A percentile compares a stretch with the other conserved stretches of the same genome.
phyloP scores from a whole-genome alignment of 2,329 filamentous ascomycete species.

The Exophiala alcalophila region DNA sequence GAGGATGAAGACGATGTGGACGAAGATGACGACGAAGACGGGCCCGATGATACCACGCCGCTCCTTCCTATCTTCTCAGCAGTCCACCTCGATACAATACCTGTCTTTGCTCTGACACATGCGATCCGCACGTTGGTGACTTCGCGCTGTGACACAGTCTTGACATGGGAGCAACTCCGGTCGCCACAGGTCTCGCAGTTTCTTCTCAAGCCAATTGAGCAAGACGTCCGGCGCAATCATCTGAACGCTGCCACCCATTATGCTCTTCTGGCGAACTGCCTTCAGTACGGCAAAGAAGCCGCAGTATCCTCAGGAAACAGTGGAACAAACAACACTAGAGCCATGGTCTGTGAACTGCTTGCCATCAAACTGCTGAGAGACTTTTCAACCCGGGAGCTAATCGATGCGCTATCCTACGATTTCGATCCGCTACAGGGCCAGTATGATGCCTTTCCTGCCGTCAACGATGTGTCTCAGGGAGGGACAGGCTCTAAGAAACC shows the following conservation, averaged over 20 bases:
- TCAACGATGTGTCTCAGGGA: constrained; percentile 29
- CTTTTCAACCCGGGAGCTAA: constrained; percentile 82
- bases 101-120: constrained; percentile 87
- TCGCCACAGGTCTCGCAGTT: constrained; percentile 97
- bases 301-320: constrained; percentile 78
- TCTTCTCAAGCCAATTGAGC: constrained; percentile 89
- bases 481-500: constrained; percentile 32
- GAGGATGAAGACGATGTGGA: constrained; percentile 42
- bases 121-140: constrained; percentile 81
- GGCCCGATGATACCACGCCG: constrained; percentile 48
- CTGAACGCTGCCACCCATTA: constrained; percentile 85
- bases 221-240: constrained; percentile 77
- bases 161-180: constrained; percentile 91
- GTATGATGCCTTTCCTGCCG: constrained; percentile 44
- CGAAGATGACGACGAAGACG: constrained; percentile 41
- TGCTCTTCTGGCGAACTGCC: constrained; percentile 85
- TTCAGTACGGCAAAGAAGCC: constrained; percentile 88
- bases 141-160: constrained; percentile 81
- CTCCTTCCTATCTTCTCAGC: constrained; percentile 77
- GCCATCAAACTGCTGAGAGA: constrained; percentile 88
- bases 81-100: constrained; percentile 75
- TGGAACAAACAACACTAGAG: constrained; percentile 77
- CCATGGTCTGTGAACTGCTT: constrained; percentile 84
- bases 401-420: constrained; percentile 91
- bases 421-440: constrained; percentile 89